Evolutionary conservation across 2,329 filamentous ascomycete species (phyloP).

Genomic region (Ophiosphaerella korrae): DNA sequence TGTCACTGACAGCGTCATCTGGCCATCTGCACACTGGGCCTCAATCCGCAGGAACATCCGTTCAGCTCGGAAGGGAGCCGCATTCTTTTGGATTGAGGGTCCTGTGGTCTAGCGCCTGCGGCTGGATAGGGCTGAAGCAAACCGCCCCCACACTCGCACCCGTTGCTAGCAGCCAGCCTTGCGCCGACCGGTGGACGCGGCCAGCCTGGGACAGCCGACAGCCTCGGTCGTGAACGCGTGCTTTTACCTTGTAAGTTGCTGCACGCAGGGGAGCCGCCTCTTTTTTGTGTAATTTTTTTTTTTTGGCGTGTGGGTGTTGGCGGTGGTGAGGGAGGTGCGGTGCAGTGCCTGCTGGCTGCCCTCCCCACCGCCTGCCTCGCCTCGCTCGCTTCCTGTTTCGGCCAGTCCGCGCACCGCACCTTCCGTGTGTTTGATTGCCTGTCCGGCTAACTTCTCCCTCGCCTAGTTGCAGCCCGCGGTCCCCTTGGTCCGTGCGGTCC

Average conservation of each 20-base stretch:
- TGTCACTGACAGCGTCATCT: conserved; percentile 12
- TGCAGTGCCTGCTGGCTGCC: background rate
- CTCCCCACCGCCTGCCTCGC: conserved; percentile 5
- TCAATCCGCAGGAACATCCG: conserved; percentile 2
- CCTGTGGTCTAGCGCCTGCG: background rate
- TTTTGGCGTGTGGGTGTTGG: background rate
- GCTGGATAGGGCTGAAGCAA: conserved; percentile 1
- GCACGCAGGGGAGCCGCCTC: too few species aligned
- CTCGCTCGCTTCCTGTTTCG: conserved; percentile 30
- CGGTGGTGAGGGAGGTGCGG: too few species aligned
- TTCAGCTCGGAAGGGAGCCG: conserved; percentile 1
- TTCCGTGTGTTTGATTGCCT: background rate
- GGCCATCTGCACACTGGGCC: conserved; percentile 5
- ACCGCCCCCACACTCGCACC: background rate
- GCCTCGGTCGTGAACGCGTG: too few species aligned
- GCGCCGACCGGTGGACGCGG: background rate
- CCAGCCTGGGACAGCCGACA: background rate
- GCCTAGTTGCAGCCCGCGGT: background rate
- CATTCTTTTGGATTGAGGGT: background rate
- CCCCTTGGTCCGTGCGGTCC: conserved; percentile 1
- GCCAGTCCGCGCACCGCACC: conserved; percentile 20
- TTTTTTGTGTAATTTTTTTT: background rate
- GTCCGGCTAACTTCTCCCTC: conserved; percentile 1
- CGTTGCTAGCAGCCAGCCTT: background rate
- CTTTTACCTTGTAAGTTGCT: too few species aligned